A percentile compares a stretch with the other conserved stretches of the same genome.
Conservation (phyloP, 371 early-diverging fungal genomes). For the Nematocida sp. region DNA sequence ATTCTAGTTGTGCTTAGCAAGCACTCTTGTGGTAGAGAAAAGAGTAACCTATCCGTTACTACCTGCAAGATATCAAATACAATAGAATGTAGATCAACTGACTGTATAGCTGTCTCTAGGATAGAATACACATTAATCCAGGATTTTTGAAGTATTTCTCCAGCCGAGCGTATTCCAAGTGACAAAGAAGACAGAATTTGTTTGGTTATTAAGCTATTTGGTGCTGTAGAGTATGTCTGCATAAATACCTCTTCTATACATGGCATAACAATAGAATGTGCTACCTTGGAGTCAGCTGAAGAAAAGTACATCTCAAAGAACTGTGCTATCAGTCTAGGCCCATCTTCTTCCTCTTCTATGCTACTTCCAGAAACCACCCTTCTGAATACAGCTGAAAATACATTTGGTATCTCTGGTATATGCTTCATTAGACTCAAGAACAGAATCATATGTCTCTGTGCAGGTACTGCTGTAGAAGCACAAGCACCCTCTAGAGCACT, state of each 20-base stretch:
- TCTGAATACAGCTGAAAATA: background rate
- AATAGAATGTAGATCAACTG: background rate
- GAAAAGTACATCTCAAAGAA: slow-evolving; percentile 29
- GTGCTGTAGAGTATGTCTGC: background rate
- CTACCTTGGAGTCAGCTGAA: background rate
- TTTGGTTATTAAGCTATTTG: background rate
- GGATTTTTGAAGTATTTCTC: slow-evolving; percentile 4
- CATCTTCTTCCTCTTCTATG: background rate
- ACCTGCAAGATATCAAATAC: slow-evolving; percentile 44
- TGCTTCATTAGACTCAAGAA: background rate
- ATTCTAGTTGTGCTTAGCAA: background rate
- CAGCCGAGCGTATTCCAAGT: slow-evolving; percentile 9
- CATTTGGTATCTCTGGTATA: background rate
- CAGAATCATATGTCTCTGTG: background rate
- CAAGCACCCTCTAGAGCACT: slow-evolving; percentile 14
- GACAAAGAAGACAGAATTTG: slow-evolving; percentile 10
- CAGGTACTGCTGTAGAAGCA: background rate
- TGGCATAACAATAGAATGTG: slow-evolving; percentile 12
- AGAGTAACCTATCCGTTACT: slow-evolving; percentile 29
- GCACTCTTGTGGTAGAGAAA: slow-evolving; percentile 14
- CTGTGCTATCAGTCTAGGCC: background rate
- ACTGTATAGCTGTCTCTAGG: slow-evolving; percentile 1
- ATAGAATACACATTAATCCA: slow-evolving; percentile 25
- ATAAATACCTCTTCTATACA: background rate
- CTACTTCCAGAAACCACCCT: background rate